Evolutionary conservation across 805 yeast genomes (phyloP).

Genomic region (Barnettozyma wickerhamii): DNA sequence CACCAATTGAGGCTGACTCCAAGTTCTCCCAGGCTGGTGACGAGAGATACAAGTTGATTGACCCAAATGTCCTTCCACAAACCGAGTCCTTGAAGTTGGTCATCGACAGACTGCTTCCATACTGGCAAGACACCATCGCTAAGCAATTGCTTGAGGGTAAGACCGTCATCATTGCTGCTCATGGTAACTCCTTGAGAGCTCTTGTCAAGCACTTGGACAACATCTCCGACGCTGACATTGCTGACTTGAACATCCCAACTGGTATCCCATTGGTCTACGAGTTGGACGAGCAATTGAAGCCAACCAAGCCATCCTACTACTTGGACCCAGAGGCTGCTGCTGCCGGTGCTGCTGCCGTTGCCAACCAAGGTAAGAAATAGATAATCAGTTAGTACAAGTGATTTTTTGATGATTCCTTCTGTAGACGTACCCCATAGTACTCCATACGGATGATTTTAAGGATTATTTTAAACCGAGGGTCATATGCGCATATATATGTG

Average conservation of each 20-base stretch:
- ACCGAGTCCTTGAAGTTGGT: slow-evolving; percentile 94
- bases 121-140: slow-evolving; percentile 92
- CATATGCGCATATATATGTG: too few species aligned
- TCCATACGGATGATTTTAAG: too few species aligned
- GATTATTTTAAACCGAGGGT: too few species aligned
- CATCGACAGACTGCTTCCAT: slow-evolving; percentile 93
- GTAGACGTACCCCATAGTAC: too few species aligned
- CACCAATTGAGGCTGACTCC: slow-evolving; percentile 71
- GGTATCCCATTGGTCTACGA: slow-evolving; percentile 98
- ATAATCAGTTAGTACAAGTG: too few species aligned
- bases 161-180: slow-evolving; percentile 92
- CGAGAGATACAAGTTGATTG: slow-evolving; percentile 77
- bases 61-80: slow-evolving; percentile 83
- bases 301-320: slow-evolving; percentile 91
- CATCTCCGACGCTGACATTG: slow-evolving; percentile 88
- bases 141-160: slow-evolving; percentile 79
- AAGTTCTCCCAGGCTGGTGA: slow-evolving; percentile 84
- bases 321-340: slow-evolving; percentile 99
- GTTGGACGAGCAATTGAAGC: slow-evolving; percentile 80
- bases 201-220: slow-evolving; percentile 92
- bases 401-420: too few species aligned
- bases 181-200: slow-evolving; percentile 98
- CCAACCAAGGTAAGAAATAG: slow-evolving; percentile 84
- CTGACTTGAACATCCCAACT: slow-evolving; percentile 95
- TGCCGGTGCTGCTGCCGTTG: slow-evolving; percentile 99